Percentiles rank a stretch among this genome's conserved stretches.
Conservation (phyloP, 1,139 yeast species). For the Geotrichum citri-aurantii region DNA sequence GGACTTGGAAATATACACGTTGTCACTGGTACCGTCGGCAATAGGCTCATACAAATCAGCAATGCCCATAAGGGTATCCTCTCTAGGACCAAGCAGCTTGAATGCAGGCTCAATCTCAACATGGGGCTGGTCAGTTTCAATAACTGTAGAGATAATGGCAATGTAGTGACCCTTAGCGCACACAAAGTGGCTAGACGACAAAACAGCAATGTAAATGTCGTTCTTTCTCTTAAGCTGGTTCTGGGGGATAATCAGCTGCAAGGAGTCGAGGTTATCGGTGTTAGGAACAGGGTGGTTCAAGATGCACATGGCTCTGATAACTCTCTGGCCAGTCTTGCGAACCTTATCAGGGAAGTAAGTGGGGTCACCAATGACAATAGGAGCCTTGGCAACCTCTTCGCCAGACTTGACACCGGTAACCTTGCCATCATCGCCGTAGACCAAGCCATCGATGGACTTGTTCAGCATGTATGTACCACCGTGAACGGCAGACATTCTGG, state of each 20-base stretch:
- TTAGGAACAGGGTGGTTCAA: conserved; percentile 85
- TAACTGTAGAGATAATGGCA: conserved; percentile 91
- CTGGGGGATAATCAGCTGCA: conserved; percentile 93
- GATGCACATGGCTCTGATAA: conserved; percentile 92
- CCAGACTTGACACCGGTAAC: conserved; percentile 85
- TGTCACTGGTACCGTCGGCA: conserved; percentile 73
- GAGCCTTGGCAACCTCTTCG: conserved; percentile 88
- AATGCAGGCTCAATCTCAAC: conserved; percentile 92
- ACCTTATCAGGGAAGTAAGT: conserved; percentile 94
- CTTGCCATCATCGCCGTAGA: conserved; percentile 64
- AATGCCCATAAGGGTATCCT: conserved; percentile 93
- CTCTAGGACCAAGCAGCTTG: conserved; percentile 69
- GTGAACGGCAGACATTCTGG: conserved; percentile 91
- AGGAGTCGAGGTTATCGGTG: conserved; percentile 78
- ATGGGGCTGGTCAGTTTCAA: conserved; percentile 92
- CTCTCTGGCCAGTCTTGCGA: conserved; percentile 74
- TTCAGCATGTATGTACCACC: conserved; percentile 99
- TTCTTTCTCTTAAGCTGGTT: conserved; percentile 90
- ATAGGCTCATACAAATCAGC: conserved; percentile 87
- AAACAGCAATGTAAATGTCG: conserved; percentile 89
- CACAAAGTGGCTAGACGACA: conserved; percentile 87
- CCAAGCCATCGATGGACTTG: conserved; percentile 86
- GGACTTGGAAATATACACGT: conserved; percentile 76
- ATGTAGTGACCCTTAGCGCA: conserved; percentile 84
- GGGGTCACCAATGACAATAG: conserved; percentile 94